Conservation (phyloP, 2,329 filamentous ascomycete species). For the Coniochaeta ligniaria region DNA sequence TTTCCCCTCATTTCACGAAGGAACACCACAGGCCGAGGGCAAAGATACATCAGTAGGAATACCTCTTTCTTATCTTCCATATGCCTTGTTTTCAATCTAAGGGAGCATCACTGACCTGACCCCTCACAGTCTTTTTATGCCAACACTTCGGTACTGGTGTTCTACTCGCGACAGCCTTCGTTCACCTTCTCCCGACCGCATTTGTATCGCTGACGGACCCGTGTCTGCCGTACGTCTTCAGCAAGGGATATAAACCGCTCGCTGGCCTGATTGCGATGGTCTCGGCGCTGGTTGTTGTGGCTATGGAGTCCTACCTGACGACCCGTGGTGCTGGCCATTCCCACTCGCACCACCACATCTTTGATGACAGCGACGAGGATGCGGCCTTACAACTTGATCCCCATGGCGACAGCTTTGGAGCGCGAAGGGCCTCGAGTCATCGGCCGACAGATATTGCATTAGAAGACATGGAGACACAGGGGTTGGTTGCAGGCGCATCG, state of each 20-base stretch:
- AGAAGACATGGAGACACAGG: slow-evolving; percentile 43
- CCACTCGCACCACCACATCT: slow-evolving; percentile 48
- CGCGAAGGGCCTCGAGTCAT: slow-evolving; percentile 27
- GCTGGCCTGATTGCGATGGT: slow-evolving; percentile 77
- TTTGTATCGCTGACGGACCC: slow-evolving; percentile 61
- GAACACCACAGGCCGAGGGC: slow-evolving; percentile 45
- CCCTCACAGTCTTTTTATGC: slow-evolving; percentile 46
- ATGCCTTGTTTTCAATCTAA: neutral
- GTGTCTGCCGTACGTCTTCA: slow-evolving; percentile 74
- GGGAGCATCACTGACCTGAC: neutral
- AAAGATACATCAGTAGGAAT: slow-evolving; percentile 24
- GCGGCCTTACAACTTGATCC: slow-evolving; percentile 11
- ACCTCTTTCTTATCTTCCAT: neutral
- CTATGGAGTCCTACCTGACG: slow-evolving; percentile 84
- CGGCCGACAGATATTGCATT: slow-evolving; percentile 43
- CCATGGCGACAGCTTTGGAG: slow-evolving; percentile 24
- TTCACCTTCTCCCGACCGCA: slow-evolving; percentile 65
- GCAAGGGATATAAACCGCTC: slow-evolving; percentile 68
- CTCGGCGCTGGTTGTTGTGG: slow-evolving; percentile 74
- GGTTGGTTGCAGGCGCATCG: slow-evolving; percentile 51
- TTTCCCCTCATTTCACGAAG: slow-evolving; percentile 60
- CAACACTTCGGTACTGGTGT: slow-evolving; percentile 78
- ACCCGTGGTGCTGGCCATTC: slow-evolving; percentile 57
- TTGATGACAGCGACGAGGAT: slow-evolving; percentile 31
- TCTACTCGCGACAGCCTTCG: slow-evolving; percentile 79